A percentile compares a stretch with the other conserved stretches of the same genome.
Evolutionary conservation across 75 land plant species (phyloP).

Genomic region (Gnetum montanum): DNA sequence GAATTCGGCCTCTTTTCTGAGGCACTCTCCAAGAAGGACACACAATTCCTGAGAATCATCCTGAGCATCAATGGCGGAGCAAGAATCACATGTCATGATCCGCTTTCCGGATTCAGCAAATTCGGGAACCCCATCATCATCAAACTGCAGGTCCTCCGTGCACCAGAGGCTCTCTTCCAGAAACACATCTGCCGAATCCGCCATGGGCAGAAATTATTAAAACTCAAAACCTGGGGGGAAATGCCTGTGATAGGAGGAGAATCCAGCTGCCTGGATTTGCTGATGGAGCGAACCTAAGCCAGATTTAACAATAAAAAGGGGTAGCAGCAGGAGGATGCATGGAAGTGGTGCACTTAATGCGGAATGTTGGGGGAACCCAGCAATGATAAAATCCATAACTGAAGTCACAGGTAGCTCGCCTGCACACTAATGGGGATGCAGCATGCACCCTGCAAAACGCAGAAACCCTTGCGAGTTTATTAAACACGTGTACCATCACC

Average conservation of each 20-base stretch:
- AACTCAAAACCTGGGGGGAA: not conserved
- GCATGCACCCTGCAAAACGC: not conserved
- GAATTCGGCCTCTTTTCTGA: conserved; percentile 2
- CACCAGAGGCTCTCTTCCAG: not conserved
- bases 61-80: not conserved
- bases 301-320: not conserved
- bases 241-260: not conserved
- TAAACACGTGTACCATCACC: conserved; percentile 1
- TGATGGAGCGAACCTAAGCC: not conserved
- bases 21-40: conserved; percentile 14
- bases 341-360: not conserved
- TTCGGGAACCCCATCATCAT: not conserved
- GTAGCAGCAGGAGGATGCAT: not conserved
- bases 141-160: not conserved
- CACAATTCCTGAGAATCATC: conserved; percentile 15
- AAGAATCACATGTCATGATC: not conserved
- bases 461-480: too few species aligned
- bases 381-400: not conserved
- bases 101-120: not conserved
- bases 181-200: not conserved
- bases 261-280: not conserved
- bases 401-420: not conserved
- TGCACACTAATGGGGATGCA: not conserved
- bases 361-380: not conserved
- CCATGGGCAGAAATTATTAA: not conserved